Percentiles rank a stretch among this genome's conserved stretches.
Conservation (phyloP, 148 eudicot genomes). For the Vaccinium darrowii region DNA sequence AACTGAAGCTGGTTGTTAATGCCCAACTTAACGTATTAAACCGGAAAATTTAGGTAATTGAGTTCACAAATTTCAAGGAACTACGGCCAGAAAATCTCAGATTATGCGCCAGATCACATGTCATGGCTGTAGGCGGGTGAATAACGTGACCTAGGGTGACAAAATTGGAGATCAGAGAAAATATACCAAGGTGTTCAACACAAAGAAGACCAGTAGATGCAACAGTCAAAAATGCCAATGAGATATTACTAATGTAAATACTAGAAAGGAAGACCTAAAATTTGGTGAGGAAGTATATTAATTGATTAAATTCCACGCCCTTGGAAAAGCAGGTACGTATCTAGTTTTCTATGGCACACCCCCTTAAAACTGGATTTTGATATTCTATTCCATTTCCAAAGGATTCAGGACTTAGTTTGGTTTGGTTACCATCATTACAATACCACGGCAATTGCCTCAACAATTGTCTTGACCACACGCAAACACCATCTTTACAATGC, state of each 20-base stretch:
- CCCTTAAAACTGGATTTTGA: no score
- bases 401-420: not conserved
- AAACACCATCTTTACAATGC: not conserved
- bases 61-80: not conserved
- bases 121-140: not conserved
- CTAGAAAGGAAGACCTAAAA: not conserved
- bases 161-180: not conserved
- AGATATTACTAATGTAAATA: not conserved
- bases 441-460: not conserved
- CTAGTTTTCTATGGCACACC: no score
- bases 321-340: not conserved
- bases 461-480: not conserved
- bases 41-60: not conserved
- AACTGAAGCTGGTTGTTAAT: not conserved
- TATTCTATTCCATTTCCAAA: not conserved
- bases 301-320: not conserved
- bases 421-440: not conserved
- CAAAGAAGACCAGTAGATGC: not conserved
- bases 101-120: not conserved
- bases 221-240: not conserved
- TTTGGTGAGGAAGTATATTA: not conserved
- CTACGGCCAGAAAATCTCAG: not conserved
- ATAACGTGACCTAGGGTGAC: not conserved
- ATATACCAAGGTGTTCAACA: not conserved
- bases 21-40: not conserved